Base-by-base conservation (phyloP, 2,329 filamentous ascomycete genomes). In the Lizonia empirigonia region DNA sequence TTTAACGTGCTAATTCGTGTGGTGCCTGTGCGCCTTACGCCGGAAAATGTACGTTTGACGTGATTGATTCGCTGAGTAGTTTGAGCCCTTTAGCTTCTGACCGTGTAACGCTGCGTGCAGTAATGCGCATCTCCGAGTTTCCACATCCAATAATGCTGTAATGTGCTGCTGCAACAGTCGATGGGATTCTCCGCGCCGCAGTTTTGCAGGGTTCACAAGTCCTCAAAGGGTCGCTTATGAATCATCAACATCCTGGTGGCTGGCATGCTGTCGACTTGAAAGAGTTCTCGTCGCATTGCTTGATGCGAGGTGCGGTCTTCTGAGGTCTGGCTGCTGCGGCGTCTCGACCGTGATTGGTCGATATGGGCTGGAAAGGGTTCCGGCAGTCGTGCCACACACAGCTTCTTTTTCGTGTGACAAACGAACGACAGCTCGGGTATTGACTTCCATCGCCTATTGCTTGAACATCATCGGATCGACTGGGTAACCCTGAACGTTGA, bases 381-480 rank as follows among this genome's bases (percentile, higher is more conserved):
- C 42, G 32, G 27, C 19, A 3, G 36, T 30, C 10, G 49, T 52
- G 37, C 32, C 37, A 45, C 48, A 45, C 48, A 22, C 35, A 20
- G 37, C 35, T 24, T 42, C 13, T 22, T 26, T 37, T 38, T 52
- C 10, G 42, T 52, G 49, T n/a, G 26, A 52, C 42, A 33, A 18
- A 16, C 22, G 20, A 49, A 44, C 42, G 27, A n/a, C 39, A 16
- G 13, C n/a, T 29, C n/a, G 16, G 32, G 33, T 41, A 38, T 52
- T 37, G 19, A 47, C 24, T 18, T 12, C 42, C 22, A 33, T 19
- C 32, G 13, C 38, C 33, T 47, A 52, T 41, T 65, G 63, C 53
- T 72, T 71, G 49, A 63, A 72, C 53, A 68, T 65, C 67, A 72
- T 71, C 12, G 69, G 68, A 53, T 72, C 68, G 30, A 71, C 65